Conservation (phyloP, 345 rosid species). For the Erysimum cheiranthoides region DNA sequence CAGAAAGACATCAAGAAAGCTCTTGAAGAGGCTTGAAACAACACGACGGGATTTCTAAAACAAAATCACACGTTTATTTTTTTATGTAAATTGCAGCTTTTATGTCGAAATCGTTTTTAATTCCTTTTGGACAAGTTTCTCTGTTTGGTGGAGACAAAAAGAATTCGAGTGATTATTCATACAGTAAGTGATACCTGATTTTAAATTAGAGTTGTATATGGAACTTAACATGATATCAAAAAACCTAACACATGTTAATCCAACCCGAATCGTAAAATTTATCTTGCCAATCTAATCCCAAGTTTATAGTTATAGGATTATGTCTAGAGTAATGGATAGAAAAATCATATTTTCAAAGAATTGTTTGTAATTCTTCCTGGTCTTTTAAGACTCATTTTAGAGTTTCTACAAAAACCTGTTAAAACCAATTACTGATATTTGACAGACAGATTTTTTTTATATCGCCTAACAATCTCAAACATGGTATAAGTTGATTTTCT, state of each 20-base stretch:
- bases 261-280: background rate
- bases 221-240: too few relatives aligned
- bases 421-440: too few relatives aligned
- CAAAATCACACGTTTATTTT: background rate
- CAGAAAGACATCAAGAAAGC: constrained; percentile 45
- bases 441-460: too few relatives aligned
- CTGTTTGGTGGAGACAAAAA: background rate
- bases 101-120: background rate
- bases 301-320: background rate
- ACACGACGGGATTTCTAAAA: background rate
- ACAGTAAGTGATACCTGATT: background rate
- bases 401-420: too few relatives aligned
- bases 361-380: background rate
- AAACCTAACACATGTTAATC: background rate
- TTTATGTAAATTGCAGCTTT: constrained; percentile 10
- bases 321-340: background rate
- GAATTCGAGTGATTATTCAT: background rate
- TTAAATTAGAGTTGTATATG: too few relatives aligned
- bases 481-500: too few relatives aligned
- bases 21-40: constrained; percentile 33
- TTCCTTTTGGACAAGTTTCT: constrained; percentile 2
- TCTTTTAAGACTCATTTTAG: too few relatives aligned
- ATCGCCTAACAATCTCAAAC: too few relatives aligned
- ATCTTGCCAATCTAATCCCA: background rate
- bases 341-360: background rate